A percentile compares a stretch with the other conserved stretches of the same genome.
Evolutionary conservation across 441 rosid genomes (phyloP).

Genomic region (Sinapis alba): DNA sequence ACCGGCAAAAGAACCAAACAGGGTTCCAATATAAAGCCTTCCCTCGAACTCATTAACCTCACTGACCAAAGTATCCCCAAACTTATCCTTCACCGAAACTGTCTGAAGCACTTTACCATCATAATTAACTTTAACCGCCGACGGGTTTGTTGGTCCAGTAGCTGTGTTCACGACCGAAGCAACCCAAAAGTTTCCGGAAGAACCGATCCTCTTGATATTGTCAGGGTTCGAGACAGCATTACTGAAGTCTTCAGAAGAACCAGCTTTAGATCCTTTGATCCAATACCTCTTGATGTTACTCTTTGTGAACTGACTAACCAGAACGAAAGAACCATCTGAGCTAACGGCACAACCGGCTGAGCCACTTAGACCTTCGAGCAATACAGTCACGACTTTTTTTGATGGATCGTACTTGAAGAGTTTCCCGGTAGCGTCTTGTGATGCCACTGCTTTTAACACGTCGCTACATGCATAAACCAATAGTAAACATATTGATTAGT

Average conservation of each 20-base stretch:
- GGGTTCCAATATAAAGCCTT: conserved; percentile 31
- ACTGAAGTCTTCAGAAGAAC: conserved; percentile 36
- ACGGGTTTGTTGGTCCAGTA: conserved; percentile 34
- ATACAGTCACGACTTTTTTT: conserved; percentile 27
- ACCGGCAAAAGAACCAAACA: conserved; percentile 35
- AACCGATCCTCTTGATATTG: conserved; percentile 30
- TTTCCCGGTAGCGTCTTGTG: conserved; percentile 35
- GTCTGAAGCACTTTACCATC: conserved; percentile 33
- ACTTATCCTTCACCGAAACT: conserved; percentile 11
- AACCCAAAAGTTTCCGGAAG: conserved; percentile 38
- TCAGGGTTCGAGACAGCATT: conserved; percentile 28
- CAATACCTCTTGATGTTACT: conserved; percentile 6
- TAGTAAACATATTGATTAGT: neutral
- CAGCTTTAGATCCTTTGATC: conserved; percentile 28
- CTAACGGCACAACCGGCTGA: conserved; percentile 43
- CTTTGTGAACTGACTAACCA: conserved; percentile 16
- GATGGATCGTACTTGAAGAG: conserved; percentile 39
- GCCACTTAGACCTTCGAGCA: conserved; percentile 32
- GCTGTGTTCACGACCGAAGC: conserved; percentile 38
- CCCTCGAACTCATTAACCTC: conserved; percentile 37
- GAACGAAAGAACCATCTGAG: conserved; percentile 38
- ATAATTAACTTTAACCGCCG: conserved; percentile 35
- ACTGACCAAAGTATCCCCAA: conserved; percentile 38
- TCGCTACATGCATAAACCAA: conserved; percentile 17
- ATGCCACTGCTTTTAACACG: conserved; percentile 33